Percentiles rank a stretch among this genome's conserved stretches.
phyloP scores from a whole-genome alignment of 371 early-diverging fungal genomes.

The Mucor circinelloides region DNA sequence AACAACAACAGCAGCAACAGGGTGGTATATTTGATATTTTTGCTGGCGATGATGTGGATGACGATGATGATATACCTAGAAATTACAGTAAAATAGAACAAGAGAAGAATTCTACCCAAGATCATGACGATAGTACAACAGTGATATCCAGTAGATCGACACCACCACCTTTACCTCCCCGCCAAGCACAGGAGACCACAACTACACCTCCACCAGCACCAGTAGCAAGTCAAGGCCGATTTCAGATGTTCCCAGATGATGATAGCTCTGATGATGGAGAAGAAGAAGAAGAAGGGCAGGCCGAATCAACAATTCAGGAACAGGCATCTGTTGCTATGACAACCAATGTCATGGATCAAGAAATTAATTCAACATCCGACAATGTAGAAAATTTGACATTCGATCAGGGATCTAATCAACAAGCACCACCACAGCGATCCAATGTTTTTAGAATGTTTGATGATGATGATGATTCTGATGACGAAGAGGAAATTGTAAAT shows the following conservation, averaged over 20 bases:
- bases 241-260: constrained; percentile 7
- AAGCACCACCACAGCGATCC: not conserved
- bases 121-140: not conserved
- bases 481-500: constrained; percentile 1
- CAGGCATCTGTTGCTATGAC: not conserved
- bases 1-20: not conserved
- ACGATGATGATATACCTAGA: not conserved
- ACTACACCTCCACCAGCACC: not conserved
- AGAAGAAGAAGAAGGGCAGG: not conserved
- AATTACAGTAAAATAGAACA: not conserved
- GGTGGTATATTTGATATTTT: constrained; percentile 14
- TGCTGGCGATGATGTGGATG: constrained; percentile 7
- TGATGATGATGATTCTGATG: constrained; percentile 19
- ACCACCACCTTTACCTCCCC: not conserved
- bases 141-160: not conserved
- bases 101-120: not conserved
- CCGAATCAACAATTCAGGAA: not conserved
- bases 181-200: not conserved
- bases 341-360: not conserved
- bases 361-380: not conserved
- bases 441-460: constrained; percentile 18
- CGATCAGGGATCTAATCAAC: not conserved
- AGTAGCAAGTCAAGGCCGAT: not conserved
- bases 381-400: not conserved
- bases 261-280: constrained; percentile 12